Evolutionary conservation across 805 yeast genomes (phyloP), one percentile per base, ranked within the genome.

Genomic region (Saccharomycopsis sp.): DNA sequence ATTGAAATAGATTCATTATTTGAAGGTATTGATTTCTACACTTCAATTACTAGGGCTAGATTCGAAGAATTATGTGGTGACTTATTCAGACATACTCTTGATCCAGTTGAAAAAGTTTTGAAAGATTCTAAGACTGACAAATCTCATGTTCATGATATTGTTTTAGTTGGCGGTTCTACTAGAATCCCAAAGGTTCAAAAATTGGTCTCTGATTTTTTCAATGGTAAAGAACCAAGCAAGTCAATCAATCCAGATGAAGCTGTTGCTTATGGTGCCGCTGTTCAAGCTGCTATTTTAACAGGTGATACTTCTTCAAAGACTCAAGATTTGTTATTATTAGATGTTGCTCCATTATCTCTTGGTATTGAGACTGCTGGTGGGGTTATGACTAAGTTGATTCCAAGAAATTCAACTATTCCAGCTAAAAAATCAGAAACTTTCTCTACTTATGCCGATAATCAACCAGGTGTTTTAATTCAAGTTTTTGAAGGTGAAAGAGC

Each of bases 361-460:
- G 96, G 96, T 79, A 87, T 87, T 67, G 96, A 87, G 73, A 88
- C 96, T 54, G 95, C 95, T 58, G 96, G 96, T 75, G 96, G 96
- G 78, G 88, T 87, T 69, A 87, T 87, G 94, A 87, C 96, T 65
- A 85, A 85, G 71, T 78, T 88, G 69, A 88, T 87, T 57, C 94
- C 95, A 67, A 80, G 96, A 72, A 87, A 87, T 78, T 81, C 95
- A 42, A 86, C 95, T 49, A 86, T 87, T 54, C 96, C 96, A 67
- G 83, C 95, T 66, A 87, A 87, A 79, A 88, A 88, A 74, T 85
- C 95, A 30, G 95, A 86, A 74, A 79, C 82, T 52, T 87, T 88
- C 82, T 85, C 96, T 49, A 87, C 96, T 51, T 85, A 84, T 63
- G 88, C 96, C 56, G 96, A 88, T 68, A 87, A 88, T 79, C 96